Percentiles rank a stretch among this genome's conserved stretches.
Conservation (phyloP, 2,329 filamentous ascomycete species). For the Teratosphaeria destructans region DNA sequence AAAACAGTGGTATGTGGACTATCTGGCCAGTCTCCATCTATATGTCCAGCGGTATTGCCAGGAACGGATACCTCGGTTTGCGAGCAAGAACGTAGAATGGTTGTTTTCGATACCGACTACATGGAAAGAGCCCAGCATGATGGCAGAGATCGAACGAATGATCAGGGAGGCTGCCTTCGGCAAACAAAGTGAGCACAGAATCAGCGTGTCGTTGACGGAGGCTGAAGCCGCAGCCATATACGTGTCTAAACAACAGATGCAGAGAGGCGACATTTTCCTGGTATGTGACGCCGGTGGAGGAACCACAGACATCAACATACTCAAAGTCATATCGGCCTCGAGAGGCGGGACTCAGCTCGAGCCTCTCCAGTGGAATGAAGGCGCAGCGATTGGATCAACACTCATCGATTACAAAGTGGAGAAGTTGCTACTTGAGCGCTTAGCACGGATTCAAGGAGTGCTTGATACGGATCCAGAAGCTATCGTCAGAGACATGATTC, state of each 20-base stretch:
- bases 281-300: constrained; percentile 13
- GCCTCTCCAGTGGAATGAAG: constrained; percentile 10
- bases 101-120: constrained; percentile 12
- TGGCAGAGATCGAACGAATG: constrained; percentile 8
- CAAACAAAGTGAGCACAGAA: neutral
- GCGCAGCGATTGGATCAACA: constrained; percentile 10
- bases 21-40: constrained; percentile 4
- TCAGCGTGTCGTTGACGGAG: constrained; percentile 10
- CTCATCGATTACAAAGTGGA: constrained; percentile 11
- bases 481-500: constrained; percentile 7
- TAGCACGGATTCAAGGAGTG: constrained; percentile 3
- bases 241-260: constrained; percentile 6
- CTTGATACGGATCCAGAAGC: constrained; percentile 2
- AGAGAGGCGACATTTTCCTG: constrained; percentile 10
- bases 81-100: constrained; percentile 8
- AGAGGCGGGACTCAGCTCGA: constrained; percentile 6
- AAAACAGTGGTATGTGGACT: constrained; percentile 9
- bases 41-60: constrained; percentile 5
- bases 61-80: constrained; percentile 1
- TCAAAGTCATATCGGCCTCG: constrained; percentile 4
- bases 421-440: constrained; percentile 3
- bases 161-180: constrained; percentile 5
- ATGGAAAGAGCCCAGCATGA: constrained; percentile 6
- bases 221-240: constrained; percentile 13
- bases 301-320: constrained; percentile 13